Evolutionary conservation across 352 stramenopile genomes (phyloP).

Genomic region (Thraustochytrium striatum): DNA sequence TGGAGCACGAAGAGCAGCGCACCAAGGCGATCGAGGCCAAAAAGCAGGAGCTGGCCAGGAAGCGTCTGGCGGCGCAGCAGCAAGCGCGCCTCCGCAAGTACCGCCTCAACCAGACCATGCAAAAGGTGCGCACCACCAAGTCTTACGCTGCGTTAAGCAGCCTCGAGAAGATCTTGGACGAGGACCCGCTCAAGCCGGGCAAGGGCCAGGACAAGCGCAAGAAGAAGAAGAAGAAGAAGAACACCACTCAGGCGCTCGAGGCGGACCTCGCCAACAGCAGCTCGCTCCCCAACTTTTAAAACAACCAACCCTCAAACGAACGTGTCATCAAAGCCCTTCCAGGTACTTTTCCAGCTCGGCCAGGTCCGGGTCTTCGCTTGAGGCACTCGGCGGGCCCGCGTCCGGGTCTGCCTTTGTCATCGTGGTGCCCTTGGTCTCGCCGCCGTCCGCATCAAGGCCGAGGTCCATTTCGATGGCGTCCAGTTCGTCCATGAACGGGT

Average conservation of each 20-base stretch:
- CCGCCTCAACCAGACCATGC: conserved; percentile 42
- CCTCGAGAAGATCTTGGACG: conserved; percentile 30
- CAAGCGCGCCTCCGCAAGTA: conserved; percentile 38
- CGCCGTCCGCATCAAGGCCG: neutral
- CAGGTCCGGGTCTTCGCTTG: conserved; percentile 16
- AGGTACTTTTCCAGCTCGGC: conserved; percentile 41
- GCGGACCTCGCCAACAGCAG: neutral
- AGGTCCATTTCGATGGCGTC: neutral
- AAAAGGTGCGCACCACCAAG: conserved; percentile 23
- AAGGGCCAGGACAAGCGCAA: neutral
- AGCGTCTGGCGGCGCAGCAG: conserved; percentile 40
- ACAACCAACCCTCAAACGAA: neutral
- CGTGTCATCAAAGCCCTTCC: neutral
- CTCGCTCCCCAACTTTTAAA: neutral
- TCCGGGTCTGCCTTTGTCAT: neutral
- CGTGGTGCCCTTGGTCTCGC: neutral
- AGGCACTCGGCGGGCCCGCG: no score
- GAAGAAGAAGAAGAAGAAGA: conserved; percentile 23
- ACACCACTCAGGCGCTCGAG: neutral
- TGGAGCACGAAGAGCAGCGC: conserved; percentile 20
- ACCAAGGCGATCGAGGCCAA: conserved; percentile 11
- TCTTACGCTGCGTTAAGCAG: conserved; percentile 14
- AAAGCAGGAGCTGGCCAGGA: neutral
- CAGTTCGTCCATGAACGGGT: no score
- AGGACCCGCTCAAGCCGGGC: neutral